A percentile compares a stretch with the other conserved stretches of the same genome.
These are phyloP conservation scores for Colletotrichum horii DNA, from an alignment of 2,329 filamentous ascomycete species.

Conservation along the genomic window DNA sequence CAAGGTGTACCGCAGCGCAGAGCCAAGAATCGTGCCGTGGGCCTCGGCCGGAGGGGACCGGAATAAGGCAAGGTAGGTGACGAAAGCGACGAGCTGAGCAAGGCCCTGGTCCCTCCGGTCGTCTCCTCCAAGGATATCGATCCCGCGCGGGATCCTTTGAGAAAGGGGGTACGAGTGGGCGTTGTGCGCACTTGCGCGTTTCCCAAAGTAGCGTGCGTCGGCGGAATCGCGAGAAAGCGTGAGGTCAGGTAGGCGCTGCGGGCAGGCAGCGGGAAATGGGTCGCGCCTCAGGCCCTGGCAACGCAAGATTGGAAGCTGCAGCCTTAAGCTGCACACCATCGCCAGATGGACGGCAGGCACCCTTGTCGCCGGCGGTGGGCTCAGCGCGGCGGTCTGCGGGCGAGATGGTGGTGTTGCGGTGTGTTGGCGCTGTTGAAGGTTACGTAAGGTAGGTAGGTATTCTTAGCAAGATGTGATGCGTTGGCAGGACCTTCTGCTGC, in stretches of 20 bases:
- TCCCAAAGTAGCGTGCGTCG: not conserved
- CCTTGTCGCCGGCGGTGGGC: not conserved
- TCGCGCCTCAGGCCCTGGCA: not conserved
- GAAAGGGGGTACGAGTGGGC: not conserved
- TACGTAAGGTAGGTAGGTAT: not conserved
- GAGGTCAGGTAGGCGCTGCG: not conserved
- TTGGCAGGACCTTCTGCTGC: not conserved
- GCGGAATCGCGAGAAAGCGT: not conserved
- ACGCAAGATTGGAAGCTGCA: not conserved
- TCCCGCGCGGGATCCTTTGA: not conserved
- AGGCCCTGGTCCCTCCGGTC: not conserved
- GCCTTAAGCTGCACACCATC: constrained; percentile 17
- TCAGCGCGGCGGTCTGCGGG: not conserved
- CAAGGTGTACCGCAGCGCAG: not conserved
- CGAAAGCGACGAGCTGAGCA: not conserved
- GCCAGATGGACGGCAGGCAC: not conserved
- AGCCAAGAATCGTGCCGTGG: not conserved
- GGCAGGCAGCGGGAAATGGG: not conserved
- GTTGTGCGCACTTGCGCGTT: not conserved
- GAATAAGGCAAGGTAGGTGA: not conserved
- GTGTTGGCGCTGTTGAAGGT: not conserved
- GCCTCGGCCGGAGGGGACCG: not conserved
- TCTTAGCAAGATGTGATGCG: not conserved
- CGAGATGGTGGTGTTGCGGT: not conserved
- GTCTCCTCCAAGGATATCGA: not conserved